Base-by-base conservation (phyloP, 1,284 basidiomycete species). In the Ustilago tritici region DNA sequence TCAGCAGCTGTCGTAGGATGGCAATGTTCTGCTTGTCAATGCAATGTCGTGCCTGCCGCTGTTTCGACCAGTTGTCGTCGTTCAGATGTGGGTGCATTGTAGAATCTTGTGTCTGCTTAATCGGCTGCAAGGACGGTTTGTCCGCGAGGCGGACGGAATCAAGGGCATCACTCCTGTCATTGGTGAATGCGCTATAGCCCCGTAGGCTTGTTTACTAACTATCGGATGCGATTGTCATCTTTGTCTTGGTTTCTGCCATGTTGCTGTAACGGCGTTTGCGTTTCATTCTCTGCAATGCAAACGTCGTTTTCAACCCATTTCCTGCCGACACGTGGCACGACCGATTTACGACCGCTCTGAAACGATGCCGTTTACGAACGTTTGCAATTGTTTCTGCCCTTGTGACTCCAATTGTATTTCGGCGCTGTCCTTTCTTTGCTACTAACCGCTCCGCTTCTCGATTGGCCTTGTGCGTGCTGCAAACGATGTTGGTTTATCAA, bases 221-320 rank as follows among this genome's bases (percentile, higher is more conserved):
- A 38, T 76, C 59, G 65, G 68, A 76, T 71, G 69, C 56, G 50
- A 68, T 72, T 65, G 61, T 66, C 70, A 73, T 72, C 65, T 63
- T 40, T 56, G 15, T 61, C 19, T 50, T 59, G 55, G 17, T 38
- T 57, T 34, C 52, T 54, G 49, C 58, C 58, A 56, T 70, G 69
- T 76, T 52, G 23, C 31, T 71, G 40, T 49, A 61, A 72, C 75
- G 75, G 50, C 70, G 70, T 71, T 76, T 76, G 74, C 74, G 69
- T 77, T 77, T 64, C 75, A 77, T 77, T 64, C 70, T 59, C 53
- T 79, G 77, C 77, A 77, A 81, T 81, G 76, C 77, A 65, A 80
- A 77, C 76, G 76, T 81, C 76, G 79, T 81, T 80, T 23, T 23
- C 46, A 59, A 49, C 53, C 56, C 31, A 36, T 59, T 12, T 19